Evolutionary conservation across 495 filamentous ascomycete species (phyloP), one percentile per base, ranked within the genome.

Genomic region (Penicillium crystallinum): DNA sequence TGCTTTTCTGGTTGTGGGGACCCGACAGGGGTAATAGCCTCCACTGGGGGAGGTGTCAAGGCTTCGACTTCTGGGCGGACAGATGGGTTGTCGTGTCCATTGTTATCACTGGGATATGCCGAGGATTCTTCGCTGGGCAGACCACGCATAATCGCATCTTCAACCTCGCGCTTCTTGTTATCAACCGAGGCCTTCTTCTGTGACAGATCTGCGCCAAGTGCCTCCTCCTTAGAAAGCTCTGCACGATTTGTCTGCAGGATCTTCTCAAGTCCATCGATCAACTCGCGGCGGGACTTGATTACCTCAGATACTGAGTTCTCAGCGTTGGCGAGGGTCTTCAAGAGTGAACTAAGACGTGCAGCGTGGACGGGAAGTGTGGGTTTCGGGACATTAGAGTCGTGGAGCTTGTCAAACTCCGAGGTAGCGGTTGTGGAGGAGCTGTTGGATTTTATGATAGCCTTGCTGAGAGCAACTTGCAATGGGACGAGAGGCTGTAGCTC

Each of bases 281-380:
- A 76, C 18, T 83, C 78, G 35, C 79, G 79, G 15, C 95, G 87
- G 2, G 91, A 88, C 61, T 92, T 91, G 63, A 99, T 89, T 53
- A 87, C 87, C 52, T 95, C 90, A 3, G 88, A 86, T 1, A 97
- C 89, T 0, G 91, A 91, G 36, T 83, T 87, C 69, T 97, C 90
- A n/a, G 93, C 93, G 49, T 81, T 89, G 30, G 91, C 90, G 14
- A 99, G 80, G 3, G 81, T 83, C 71, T 93, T 96, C 43, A 97
- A 77, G 7, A 99, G 75, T 3, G 88, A 84, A 55, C 84, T 89
- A 17, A 98, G 84, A 14, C 90, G 86, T 23, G 95, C 95, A 2
- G 93, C 93, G 63, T 95, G 87, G 9, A 97, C 91, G 1, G 93
- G 91, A 8, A 91, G 83, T 0, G 88, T 80, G 5, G 91, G 89